Evolutionary conservation across 129 eudicot genomes (phyloP).

Genomic region (Saussurea involucrata): DNA sequence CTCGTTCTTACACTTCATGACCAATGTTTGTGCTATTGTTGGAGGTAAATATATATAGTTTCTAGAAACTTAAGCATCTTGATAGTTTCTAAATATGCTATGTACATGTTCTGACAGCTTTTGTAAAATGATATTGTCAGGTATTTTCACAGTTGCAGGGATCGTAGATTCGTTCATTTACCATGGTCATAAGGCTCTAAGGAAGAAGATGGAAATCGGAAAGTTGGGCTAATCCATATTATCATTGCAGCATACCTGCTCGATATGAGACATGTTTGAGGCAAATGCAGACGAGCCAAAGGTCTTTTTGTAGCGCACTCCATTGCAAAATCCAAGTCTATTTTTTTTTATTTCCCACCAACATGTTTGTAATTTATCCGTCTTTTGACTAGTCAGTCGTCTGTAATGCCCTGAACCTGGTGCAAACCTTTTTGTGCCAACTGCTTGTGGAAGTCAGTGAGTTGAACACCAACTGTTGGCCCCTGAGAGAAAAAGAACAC

Average conservation of each 20-base stretch:
- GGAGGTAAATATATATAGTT: conserved; percentile 59
- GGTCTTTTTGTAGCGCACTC: conserved; percentile 26
- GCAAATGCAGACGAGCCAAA: conserved; percentile 19
- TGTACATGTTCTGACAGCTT: neutral
- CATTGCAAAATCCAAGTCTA: conserved; percentile 11
- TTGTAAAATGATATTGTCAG: conserved; percentile 24
- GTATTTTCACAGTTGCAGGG: conserved; percentile 84
- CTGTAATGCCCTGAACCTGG: conserved; percentile 22
- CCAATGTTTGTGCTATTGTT: conserved; percentile 85
- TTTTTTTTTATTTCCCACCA: conserved; percentile 9
- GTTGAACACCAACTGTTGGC: conserved; percentile 9
- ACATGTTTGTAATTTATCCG: conserved; percentile 23
- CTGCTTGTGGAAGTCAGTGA: conserved; percentile 15
- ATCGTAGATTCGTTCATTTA: conserved; percentile 79
- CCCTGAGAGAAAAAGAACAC: conserved; percentile 10
- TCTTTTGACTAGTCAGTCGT: conserved; percentile 25
- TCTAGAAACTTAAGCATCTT: neutral
- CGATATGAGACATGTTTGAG: conserved; percentile 12
- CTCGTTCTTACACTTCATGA: conserved; percentile 86
- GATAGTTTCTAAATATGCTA: neutral
- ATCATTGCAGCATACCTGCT: conserved; percentile 21
- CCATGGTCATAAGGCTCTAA: conserved; percentile 80
- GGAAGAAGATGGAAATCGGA: conserved; percentile 75
- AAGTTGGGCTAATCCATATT: conserved; percentile 41
- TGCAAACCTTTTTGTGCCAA: conserved; percentile 13